phyloP scores from a whole-genome alignment of 352 stramenopile genomes.

The Elongisporangium senticosum region DNA sequence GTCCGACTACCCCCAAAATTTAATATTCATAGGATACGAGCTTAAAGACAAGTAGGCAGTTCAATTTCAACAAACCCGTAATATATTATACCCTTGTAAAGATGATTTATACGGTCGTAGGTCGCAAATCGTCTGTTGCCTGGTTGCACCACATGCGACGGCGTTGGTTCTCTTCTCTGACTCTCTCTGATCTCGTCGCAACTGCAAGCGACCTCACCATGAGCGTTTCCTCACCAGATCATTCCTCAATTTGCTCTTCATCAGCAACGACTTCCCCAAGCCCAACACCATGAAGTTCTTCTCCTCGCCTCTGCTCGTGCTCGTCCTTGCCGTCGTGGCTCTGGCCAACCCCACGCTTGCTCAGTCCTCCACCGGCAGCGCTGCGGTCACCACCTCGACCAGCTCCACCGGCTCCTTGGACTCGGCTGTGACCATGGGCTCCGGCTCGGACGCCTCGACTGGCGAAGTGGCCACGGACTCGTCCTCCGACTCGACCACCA shows the following conservation, averaged over 20 bases:
- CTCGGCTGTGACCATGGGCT: slow-evolving; percentile 7
- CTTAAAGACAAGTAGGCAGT: too few relatives aligned
- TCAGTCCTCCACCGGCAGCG: background rate
- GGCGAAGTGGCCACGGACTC: slow-evolving; percentile 12
- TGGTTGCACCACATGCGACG: slow-evolving; percentile 4
- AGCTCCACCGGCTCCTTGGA: background rate
- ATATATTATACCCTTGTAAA: too few relatives aligned
- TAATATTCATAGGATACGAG: too few relatives aligned
- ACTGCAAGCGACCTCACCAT: slow-evolving; percentile 9
- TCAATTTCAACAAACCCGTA: too few relatives aligned
- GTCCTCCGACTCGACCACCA: slow-evolving; percentile 1
- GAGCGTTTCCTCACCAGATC: background rate
- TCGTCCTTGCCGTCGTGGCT: slow-evolving; percentile 12
- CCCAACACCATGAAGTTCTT: slow-evolving; percentile 26
- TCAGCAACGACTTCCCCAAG: background rate
- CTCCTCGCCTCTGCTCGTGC: slow-evolving; percentile 17
- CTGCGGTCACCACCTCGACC: background rate
- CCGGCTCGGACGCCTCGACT: slow-evolving; percentile 3
- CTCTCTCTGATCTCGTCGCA: slow-evolving; percentile 1
- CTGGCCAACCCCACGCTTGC: background rate
- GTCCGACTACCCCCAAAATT: slow-evolving; percentile 18
- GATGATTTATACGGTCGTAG: too few relatives aligned
- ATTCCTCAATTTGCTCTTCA: slow-evolving; percentile 18
- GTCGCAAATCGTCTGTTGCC: slow-evolving; percentile 3
- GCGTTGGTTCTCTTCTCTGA: slow-evolving; percentile 1